Evolutionary conservation across 2,329 filamentous ascomycete genomes (phyloP).

Genomic region (Eurotiales sp.): DNA sequence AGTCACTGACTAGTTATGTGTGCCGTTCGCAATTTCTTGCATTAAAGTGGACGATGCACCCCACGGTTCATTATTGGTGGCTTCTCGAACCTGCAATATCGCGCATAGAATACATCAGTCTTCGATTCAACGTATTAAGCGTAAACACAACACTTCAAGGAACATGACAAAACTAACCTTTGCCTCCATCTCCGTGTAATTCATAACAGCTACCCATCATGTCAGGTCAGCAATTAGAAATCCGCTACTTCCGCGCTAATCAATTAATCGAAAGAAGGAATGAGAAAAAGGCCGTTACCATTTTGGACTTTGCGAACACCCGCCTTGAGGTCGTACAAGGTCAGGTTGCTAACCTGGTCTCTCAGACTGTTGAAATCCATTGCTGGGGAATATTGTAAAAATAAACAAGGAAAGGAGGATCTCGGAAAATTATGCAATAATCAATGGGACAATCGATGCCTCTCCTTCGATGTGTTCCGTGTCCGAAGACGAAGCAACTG

Average conservation of each 20-base stretch:
- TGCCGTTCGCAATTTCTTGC: constrained; percentile 98
- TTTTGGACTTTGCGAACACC: constrained; percentile 94
- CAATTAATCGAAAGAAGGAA: background rate
- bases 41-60: constrained; percentile 78
- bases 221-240: background rate
- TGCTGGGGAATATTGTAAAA: constrained; percentile 23
- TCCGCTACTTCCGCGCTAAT: background rate
- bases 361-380: constrained; percentile 88
- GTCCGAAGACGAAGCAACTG: background rate
- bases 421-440: background rate
- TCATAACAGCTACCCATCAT: constrained; percentile 74
- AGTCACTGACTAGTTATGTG: constrained; percentile 88
- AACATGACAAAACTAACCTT: constrained; percentile 48
- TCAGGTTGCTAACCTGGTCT: constrained; percentile 85
- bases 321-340: constrained; percentile 91
- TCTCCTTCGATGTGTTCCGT: background rate
- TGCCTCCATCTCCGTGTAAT: constrained; percentile 90
- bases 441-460: too few relatives aligned
- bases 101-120: constrained; percentile 14
- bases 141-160: background rate
- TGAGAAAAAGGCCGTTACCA: constrained; percentile 54
- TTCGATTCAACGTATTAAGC: constrained; percentile 7
- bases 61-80: constrained; percentile 99
- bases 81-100: constrained; percentile 73
- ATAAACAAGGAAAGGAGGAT: background rate